Evolutionary conservation across 116 monocot genomes (phyloP), one percentile per base, ranked within the genome.

Genomic region (Cymodocea nodosa): DNA sequence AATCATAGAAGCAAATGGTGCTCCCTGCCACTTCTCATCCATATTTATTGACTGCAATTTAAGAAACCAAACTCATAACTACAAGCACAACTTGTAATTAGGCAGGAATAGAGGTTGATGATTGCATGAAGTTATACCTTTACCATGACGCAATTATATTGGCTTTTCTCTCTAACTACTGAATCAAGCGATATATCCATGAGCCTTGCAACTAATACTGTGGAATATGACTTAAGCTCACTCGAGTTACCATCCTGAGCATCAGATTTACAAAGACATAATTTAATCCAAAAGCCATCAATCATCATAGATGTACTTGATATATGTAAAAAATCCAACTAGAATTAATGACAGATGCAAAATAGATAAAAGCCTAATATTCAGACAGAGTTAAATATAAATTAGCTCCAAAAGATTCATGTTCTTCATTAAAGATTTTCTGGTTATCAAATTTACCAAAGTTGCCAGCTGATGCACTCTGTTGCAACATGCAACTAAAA

Each of bases 11-110:
- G 86, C 81, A 70, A 93, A 93, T 37, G 85, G 81, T 58, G 93
- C 93, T 57, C 83, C 93, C 71, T 86, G 56, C 93, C 93, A 93
- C 80, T 82, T 93, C 70, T 93, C 89, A 70, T 89, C 93, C 55
- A 85, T 73, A 75, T 71, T 82, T 49, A 93, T 59, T 70, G 82
- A 77, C 93, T 93, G 82, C 72, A 82, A 9, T 15, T 59, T 51
- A 34, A 67, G 23, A 30, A 36, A 53, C 15, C 34, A 52, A n/a
- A n/a, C n/a, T n/a, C n/a, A n/a, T n/a, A 19, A 34, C 35, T 67
- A 15, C 18, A 35, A 36, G 23, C 15, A 52, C 25, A 3, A 30
- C 18, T 48, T 63, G 39, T 6, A 19, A n/a, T 18, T 36, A 61
- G 14, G 16, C 16, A n/a, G 52, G 11, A 35, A 10, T 30, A 35